Percentiles rank a stretch among this genome's conserved stretches.
phyloP scores from a whole-genome alignment of 768 basidiomycete genomes.

The Boletus sp. region DNA sequence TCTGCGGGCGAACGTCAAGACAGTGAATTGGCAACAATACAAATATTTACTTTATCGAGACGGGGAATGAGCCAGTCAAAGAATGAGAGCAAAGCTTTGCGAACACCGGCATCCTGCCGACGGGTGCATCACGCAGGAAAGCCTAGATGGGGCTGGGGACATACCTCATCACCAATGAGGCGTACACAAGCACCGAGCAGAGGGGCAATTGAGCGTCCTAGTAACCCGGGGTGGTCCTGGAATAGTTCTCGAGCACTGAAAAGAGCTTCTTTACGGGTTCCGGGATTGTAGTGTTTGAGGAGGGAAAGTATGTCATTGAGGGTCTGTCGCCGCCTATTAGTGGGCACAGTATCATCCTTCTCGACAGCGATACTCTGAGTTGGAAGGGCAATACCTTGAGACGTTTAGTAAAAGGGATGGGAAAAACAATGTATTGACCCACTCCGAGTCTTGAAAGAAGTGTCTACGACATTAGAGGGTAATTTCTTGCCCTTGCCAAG shows the following conservation, averaged over 20 bases:
- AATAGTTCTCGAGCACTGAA: slow-evolving; percentile 70
- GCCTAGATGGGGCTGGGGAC: slow-evolving; percentile 11
- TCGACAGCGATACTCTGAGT: slow-evolving; percentile 70
- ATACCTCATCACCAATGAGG: slow-evolving; percentile 79
- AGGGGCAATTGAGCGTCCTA: slow-evolving; percentile 49
- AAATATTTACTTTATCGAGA: slow-evolving; percentile 49
- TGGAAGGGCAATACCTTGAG: slow-evolving; percentile 82
- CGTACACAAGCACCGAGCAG: slow-evolving; percentile 63
- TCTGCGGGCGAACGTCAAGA: slow-evolving; percentile 39
- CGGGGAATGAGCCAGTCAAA: slow-evolving; percentile 69
- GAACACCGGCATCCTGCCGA: slow-evolving; percentile 71
- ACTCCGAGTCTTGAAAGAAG: slow-evolving; percentile 95
- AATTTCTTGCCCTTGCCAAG: slow-evolving; percentile 90
- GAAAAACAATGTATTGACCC: slow-evolving; percentile 28
- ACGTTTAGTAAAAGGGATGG: slow-evolving; percentile 7
- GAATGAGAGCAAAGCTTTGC: slow-evolving; percentile 67
- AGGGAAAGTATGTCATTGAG: slow-evolving; percentile 75
- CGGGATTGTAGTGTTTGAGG: slow-evolving; percentile 78
- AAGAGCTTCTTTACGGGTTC: slow-evolving; percentile 76
- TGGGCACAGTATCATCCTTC: slow-evolving; percentile 56
- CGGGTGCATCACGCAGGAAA: neutral
- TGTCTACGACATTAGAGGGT: slow-evolving; percentile 85
- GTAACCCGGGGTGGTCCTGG: slow-evolving; percentile 53
- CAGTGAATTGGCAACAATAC: neutral
- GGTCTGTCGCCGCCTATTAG: slow-evolving; percentile 71